Evolutionary conservation across 495 filamentous ascomycete species (phyloP).

Genomic region (Tuber indicum): DNA sequence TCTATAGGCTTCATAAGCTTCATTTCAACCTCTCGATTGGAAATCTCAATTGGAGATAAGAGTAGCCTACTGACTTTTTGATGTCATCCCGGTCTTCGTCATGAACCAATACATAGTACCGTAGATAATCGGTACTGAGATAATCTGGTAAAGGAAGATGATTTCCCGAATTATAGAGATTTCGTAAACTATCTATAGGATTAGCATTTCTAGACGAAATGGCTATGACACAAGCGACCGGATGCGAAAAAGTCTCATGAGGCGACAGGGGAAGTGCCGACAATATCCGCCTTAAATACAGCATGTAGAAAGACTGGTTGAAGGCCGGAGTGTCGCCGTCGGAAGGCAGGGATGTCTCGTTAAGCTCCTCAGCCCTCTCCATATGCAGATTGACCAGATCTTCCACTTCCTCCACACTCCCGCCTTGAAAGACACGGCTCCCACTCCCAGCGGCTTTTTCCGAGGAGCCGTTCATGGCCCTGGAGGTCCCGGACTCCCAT

Average conservation of each 20-base stretch:
- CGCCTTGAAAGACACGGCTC: conserved; percentile 40
- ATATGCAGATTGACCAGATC: conserved; percentile 53
- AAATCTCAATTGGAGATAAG: not conserved
- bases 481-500: conserved; percentile 45
- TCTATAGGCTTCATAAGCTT: conserved; percentile 29
- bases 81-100: conserved; percentile 94
- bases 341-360: conserved; percentile 27
- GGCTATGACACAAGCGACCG: conserved; percentile 90
- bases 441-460: conserved; percentile 41
- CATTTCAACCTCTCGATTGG: not conserved
- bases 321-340: conserved; percentile 22
- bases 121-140: conserved; percentile 79
- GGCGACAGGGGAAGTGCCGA: conserved; percentile 68
- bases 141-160: conserved; percentile 67
- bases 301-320: conserved; percentile 59
- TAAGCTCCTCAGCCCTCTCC: conserved; percentile 46
- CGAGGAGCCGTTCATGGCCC: conserved; percentile 43
- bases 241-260: conserved; percentile 90
- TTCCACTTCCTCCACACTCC: conserved; percentile 55
- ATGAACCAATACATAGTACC: conserved; percentile 96
- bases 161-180: conserved; percentile 70
- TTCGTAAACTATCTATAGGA: conserved; percentile 76
- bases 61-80: conserved; percentile 60
- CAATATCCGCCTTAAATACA: conserved; percentile 76
- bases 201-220: conserved; percentile 77